Conservation (phyloP, 2,329 filamentous ascomycete species). For the Lasiodiplodia theobromae region DNA sequence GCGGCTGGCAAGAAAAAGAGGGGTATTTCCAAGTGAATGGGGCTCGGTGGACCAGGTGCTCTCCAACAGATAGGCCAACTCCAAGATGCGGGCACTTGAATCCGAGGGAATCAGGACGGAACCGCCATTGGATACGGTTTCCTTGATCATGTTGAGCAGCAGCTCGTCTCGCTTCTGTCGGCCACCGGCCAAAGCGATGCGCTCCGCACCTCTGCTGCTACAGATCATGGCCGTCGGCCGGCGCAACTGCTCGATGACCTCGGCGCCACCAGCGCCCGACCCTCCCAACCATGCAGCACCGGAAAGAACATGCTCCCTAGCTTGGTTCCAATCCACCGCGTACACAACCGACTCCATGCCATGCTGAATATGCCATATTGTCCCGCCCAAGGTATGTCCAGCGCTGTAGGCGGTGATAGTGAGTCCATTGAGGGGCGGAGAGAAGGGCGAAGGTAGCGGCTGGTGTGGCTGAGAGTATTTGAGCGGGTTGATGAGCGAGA, state of each 20-base stretch:
- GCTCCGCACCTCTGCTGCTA: slow-evolving; percentile 81
- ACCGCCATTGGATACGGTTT: slow-evolving; percentile 80
- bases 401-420: slow-evolving; percentile 97
- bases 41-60: slow-evolving; percentile 74
- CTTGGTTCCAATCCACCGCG: slow-evolving; percentile 97
- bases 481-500: slow-evolving; percentile 85
- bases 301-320: slow-evolving; percentile 91
- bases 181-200: slow-evolving; percentile 72
- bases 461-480: slow-evolving; percentile 98
- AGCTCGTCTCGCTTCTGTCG: slow-evolving; percentile 84
- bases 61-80: slow-evolving; percentile 90
- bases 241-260: slow-evolving; percentile 91
- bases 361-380: slow-evolving; percentile 98
- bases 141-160: slow-evolving; percentile 80
- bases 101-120: slow-evolving; percentile 94
- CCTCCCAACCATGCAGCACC: slow-evolving; percentile 94
- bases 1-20: slow-evolving; percentile 82
- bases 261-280: slow-evolving; percentile 78
- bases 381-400: slow-evolving; percentile 93
- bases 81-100: slow-evolving; percentile 91
- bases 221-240: slow-evolving; percentile 95
- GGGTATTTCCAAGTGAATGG: slow-evolving; percentile 55
- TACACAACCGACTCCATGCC: slow-evolving; percentile 97
- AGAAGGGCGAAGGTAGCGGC: slow-evolving; percentile 84
- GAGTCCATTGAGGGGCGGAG: slow-evolving; percentile 85